These are phyloP conservation scores for Phytopythium montanum DNA, from an alignment of 352 stramenopile species.

Conservation along the genomic window DNA sequence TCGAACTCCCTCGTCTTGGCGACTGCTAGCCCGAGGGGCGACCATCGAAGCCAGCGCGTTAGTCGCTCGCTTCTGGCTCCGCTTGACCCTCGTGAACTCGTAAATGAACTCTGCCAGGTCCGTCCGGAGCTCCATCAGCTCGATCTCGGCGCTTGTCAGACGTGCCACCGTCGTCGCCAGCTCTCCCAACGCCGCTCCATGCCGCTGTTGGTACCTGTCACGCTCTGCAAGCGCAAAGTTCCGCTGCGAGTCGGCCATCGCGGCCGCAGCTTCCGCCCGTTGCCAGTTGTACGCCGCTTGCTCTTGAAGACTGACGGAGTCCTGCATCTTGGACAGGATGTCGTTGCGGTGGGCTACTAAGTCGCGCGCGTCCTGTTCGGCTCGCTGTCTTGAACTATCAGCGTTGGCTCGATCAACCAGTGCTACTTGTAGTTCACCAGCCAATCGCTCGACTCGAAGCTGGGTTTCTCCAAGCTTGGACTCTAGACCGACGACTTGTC, in stretches of 20 bases:
- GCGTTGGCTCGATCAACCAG: conserved; percentile 29
- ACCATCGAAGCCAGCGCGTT: conserved; percentile 7
- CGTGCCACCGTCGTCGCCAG: conserved; percentile 40
- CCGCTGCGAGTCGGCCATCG: conserved; percentile 62
- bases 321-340: conserved; percentile 41
- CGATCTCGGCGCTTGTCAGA: conserved; percentile 38
- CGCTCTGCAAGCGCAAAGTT: conserved; percentile 62
- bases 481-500: conserved; percentile 8
- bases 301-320: conserved; percentile 40
- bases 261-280: conserved; percentile 45
- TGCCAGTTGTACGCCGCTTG: conserved; percentile 45
- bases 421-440: conserved; percentile 18
- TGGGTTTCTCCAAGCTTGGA: conserved; percentile 8
- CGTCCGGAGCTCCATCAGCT: conserved; percentile 54
- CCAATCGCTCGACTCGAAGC: conserved; percentile 9
- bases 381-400: conserved; percentile 22
- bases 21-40: background rate
- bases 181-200: conserved; percentile 37
- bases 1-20: background rate
- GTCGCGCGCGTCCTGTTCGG: conserved; percentile 20
- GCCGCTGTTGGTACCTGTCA: conserved; percentile 41
- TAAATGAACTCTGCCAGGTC: conserved; percentile 67
- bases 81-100: conserved; percentile 48
- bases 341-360: conserved; percentile 47
- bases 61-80: conserved; percentile 30